Percentiles rank a stretch among this genome's conserved stretches.
phyloP scores from a whole-genome alignment of 495 filamentous ascomycete genomes.

The Aspergillus hancockii region DNA sequence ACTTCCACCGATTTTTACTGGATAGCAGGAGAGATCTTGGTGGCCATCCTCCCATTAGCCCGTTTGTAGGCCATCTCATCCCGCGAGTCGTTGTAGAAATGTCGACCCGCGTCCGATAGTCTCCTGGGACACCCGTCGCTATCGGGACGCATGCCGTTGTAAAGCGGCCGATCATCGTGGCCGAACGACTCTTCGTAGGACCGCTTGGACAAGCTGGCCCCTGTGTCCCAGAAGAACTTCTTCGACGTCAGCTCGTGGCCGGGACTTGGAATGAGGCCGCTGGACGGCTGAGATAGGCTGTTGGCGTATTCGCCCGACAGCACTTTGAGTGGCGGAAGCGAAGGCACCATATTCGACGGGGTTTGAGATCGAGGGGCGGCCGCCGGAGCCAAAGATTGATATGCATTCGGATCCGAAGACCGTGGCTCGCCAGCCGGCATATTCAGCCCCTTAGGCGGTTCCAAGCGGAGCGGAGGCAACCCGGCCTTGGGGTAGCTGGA shows the following conservation, averaged over 20 bases:
- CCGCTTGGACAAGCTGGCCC: conserved; percentile 33
- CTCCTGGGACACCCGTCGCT: conserved; percentile 32
- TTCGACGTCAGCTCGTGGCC: conserved; percentile 32
- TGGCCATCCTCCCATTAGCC: conserved; percentile 44
- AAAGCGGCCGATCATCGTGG: conserved; percentile 42
- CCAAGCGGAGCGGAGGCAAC: conserved; percentile 35
- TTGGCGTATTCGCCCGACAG: conserved; percentile 28
- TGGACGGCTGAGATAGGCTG: conserved; percentile 25
- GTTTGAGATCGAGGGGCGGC: conserved; percentile 28
- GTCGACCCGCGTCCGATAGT: conserved; percentile 31
- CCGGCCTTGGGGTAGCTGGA: conserved; percentile 29
- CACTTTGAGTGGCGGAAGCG: conserved; percentile 28
- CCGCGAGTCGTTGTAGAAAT: conserved; percentile 35
- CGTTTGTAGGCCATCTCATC: conserved; percentile 54
- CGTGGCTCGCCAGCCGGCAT: conserved; percentile 28
- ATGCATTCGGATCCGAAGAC: conserved; percentile 31
- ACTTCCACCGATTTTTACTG: conserved; percentile 15
- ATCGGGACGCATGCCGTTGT: conserved; percentile 55
- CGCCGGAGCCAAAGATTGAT: conserved; percentile 28
- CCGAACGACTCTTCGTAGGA: conserved; percentile 47
- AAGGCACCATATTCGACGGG: conserved; percentile 21
- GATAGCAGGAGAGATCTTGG: conserved; percentile 29
- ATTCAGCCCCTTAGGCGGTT: conserved; percentile 27
- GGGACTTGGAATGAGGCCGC: conserved; percentile 25
- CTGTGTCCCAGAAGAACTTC: conserved; percentile 37